These are phyloP conservation scores for Russula sp. DNA, from an alignment of 768 basidiomycete species.

Conservation along the genomic window DNA sequence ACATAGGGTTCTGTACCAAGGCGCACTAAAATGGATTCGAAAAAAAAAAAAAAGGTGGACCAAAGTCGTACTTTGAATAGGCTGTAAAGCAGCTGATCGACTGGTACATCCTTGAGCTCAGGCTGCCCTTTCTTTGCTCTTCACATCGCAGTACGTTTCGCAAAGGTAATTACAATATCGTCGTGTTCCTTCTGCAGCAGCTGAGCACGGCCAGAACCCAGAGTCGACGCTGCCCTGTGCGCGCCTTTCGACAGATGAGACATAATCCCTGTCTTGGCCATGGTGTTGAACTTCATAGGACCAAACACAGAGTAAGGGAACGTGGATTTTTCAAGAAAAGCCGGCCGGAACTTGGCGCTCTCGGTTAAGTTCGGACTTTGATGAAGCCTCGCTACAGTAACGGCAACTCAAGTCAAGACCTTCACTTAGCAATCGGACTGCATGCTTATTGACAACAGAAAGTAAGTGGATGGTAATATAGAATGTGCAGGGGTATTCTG, in stretches of 20 bases:
- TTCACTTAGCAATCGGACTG: neutral
- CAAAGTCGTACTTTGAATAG: slow-evolving; percentile 63
- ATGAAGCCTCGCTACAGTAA: slow-evolving; percentile 1
- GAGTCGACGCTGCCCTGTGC: slow-evolving; percentile 31
- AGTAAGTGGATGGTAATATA: slow-evolving; percentile 7
- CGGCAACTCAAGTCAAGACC: neutral
- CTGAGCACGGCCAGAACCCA: slow-evolving; percentile 39
- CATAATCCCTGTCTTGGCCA: neutral
- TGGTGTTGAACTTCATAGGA: neutral
- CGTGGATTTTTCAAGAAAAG: too few relatives aligned
- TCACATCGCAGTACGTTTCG: slow-evolving; percentile 86
- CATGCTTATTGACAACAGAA: slow-evolving; percentile 4
- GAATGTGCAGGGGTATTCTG: slow-evolving; percentile 23
- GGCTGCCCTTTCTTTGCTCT: slow-evolving; percentile 87
- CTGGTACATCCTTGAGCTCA: slow-evolving; percentile 82
- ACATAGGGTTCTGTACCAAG: too few relatives aligned
- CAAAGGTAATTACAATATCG: slow-evolving; percentile 89
- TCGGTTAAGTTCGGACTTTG: neutral
- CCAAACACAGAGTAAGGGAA: neutral
- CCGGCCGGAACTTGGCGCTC: slow-evolving; percentile 16
- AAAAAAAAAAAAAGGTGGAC: too few relatives aligned
- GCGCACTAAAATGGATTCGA: too few relatives aligned
- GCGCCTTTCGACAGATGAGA: slow-evolving; percentile 4
- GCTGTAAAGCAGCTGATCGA: slow-evolving; percentile 82
- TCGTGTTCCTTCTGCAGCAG: slow-evolving; percentile 69